A percentile compares a stretch with the other conserved stretches of the same genome.
Conservation (phyloP, 176 grass and related monocot genomes). For the Olyra latifolia region DNA sequence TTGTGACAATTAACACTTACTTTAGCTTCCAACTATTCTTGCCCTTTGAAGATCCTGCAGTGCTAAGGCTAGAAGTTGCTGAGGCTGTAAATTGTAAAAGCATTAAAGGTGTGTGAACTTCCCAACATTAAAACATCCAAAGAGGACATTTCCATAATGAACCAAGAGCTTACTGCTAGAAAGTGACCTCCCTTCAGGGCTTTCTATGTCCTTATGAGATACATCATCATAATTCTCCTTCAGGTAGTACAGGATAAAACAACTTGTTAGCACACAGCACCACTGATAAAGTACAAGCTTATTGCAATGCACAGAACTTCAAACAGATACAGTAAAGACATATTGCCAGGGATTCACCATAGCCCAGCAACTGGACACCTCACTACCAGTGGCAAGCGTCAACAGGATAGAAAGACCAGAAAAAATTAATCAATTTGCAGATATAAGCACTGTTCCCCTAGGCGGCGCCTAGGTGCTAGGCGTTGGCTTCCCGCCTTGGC, state of each 20-base stretch:
- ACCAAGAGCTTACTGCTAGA: conserved; percentile 55
- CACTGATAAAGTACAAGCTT: conserved; percentile 10
- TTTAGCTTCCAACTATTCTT: conserved; percentile 90
- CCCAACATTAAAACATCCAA: neutral
- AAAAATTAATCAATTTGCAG: neutral
- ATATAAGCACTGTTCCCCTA: too few species aligned
- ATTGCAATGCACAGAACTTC: neutral
- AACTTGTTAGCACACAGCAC: conserved; percentile 4
- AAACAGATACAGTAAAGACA: neutral
- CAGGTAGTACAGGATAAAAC: conserved; percentile 8
- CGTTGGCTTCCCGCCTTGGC: too few species aligned
- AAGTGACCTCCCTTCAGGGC: conserved; percentile 47
- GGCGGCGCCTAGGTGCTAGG: too few species aligned
- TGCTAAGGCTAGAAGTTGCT: conserved; percentile 26
- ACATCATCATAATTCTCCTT: conserved; percentile 51
- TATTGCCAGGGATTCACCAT: neutral
- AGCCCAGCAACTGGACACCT: neutral
- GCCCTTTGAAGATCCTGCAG: conserved; percentile 33
- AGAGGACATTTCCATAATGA: conserved; percentile 15
- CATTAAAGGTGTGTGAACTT: neutral
- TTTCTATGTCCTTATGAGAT: conserved; percentile 71
- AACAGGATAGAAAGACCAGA: neutral
- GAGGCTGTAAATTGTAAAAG: conserved; percentile 26
- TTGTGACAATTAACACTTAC: conserved; percentile 43
- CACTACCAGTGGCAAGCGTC: neutral